These are phyloP conservation scores for Lathyrus oleraceus DNA, from an alignment of 306 rosid species.

Conservation along the genomic window DNA sequence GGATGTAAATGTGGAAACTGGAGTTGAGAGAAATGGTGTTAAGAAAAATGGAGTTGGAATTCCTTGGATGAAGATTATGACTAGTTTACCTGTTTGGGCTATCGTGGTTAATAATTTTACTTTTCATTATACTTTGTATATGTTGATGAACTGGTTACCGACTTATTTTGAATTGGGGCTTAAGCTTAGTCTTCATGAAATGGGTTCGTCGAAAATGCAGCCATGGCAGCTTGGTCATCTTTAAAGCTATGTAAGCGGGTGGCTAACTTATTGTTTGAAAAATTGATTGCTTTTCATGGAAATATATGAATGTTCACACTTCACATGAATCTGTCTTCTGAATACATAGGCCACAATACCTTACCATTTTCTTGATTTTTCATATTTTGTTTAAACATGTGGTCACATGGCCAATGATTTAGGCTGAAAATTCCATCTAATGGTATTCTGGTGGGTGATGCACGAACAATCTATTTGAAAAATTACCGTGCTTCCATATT, in stretches of 20 bases:
- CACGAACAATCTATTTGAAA: not conserved
- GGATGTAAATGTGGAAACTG: too few relatives aligned
- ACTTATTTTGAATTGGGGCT: too few relatives aligned
- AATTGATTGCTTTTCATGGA: constrained; percentile 12
- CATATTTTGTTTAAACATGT: not conserved
- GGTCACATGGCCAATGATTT: not conserved
- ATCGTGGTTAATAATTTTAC: too few relatives aligned
- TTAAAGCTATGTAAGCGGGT: constrained; percentile 76
- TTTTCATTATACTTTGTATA: too few relatives aligned
- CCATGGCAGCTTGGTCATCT: constrained; percentile 98
- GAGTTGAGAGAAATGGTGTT: too few relatives aligned
- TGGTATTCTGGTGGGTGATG: not conserved
- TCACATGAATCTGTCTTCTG: not conserved
- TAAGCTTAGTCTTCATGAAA: too few relatives aligned
- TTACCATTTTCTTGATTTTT: constrained; percentile 6
- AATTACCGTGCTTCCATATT: not conserved
- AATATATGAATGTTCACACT: not conserved
- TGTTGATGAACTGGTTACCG: too few relatives aligned
- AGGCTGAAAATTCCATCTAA: not conserved
- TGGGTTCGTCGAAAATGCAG: too few relatives aligned
- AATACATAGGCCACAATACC: constrained; percentile 7
- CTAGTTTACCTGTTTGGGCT: too few relatives aligned
- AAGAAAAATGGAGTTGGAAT: too few relatives aligned
- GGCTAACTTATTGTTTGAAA: not conserved
- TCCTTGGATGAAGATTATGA: too few relatives aligned